Base-by-base conservation (phyloP, 1,139 yeast genomes). In the Magnusiomyces sp. region DNA sequence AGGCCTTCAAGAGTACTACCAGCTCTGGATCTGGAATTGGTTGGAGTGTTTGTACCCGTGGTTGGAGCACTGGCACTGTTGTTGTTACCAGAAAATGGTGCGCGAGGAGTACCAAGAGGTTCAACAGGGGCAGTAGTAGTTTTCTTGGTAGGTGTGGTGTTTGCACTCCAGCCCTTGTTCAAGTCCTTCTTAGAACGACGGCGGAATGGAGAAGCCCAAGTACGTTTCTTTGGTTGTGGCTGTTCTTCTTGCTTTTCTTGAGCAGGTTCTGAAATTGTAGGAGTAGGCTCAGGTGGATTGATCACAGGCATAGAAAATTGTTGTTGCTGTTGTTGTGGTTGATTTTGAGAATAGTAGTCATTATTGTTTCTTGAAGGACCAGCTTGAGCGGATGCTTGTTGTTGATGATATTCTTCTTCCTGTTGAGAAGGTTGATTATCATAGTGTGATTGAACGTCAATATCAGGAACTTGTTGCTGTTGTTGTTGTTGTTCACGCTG, bases 141-240 rank as follows among this genome's bases (percentile, higher is more conserved):
- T 29, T 33, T 52, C 43, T 11, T 34, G 41, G 37, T 55, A 34
- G 48, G 56, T 44, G 52, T n/a, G 54, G 36, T 11, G 29, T 44
- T 52, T 36, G 49, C 43, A 43, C 54, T 55, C 64, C 62, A 62
- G 14, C 59, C 61, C 41, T 57, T 53, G 17, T 56, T 49, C n/a
- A 54, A 44, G 27, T 62, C 68, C 54, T 62, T 59, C 56, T 59
- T 62, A 48, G 62, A 56, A 52, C 59, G 50, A 40, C 65, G 57
- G 46, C 66, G 59, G 62, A 69, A 68, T 3, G 73, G 72, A 48
- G 70, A 66, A 1, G 71, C 66, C 73, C 73, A 69, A 1, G 70
- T 65, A 29, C 70, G 48, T 34, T 43, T 55, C 14, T 58, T 43
- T 56, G 55, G 63, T 64, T 14, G 43, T 13, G 48, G 41, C 5